phyloP scores from a whole-genome alignment of 176 grass and related monocot species.

The Cenchrus fungigraminus region DNA sequence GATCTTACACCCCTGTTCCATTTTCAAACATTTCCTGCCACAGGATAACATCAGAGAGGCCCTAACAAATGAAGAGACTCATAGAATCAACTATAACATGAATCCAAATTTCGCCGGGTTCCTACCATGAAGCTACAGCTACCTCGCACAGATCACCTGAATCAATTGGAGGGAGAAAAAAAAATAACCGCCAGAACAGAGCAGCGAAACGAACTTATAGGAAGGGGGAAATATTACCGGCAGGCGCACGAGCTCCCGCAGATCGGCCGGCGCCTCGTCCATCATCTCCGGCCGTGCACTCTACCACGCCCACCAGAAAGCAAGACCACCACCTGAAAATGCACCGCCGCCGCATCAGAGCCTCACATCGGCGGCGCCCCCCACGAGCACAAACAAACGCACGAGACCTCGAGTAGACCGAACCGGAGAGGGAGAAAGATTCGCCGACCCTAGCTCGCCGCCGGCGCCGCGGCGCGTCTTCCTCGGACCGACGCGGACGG shows the following conservation, averaged over 20 bases:
- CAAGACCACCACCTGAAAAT: slow-evolving; percentile 17
- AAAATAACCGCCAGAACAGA: neutral
- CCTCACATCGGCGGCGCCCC: neutral
- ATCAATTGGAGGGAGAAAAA: neutral
- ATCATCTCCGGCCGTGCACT: slow-evolving; percentile 17
- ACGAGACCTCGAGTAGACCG: neutral
- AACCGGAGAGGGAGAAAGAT: neutral
- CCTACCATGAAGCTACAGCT: neutral
- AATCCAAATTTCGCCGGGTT: neutral
- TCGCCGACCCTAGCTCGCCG: neutral
- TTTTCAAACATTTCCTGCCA: neutral
- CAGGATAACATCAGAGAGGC: neutral
- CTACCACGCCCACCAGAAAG: neutral
- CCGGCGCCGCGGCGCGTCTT: neutral
- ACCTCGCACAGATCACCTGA: neutral
- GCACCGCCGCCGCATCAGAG: neutral
- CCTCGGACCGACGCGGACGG: neutral
- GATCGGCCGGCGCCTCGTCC: slow-evolving; percentile 40
- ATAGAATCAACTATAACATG: neutral
- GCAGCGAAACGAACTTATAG: neutral
- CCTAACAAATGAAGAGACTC: neutral
- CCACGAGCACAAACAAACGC: neutral
- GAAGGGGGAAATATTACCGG: slow-evolving; percentile 23
- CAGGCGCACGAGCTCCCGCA: slow-evolving; percentile 29
- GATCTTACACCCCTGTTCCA: neutral